Evolutionary conservation across 495 filamentous ascomycete genomes (phyloP).

Genomic region (Podospora fimiseda): DNA sequence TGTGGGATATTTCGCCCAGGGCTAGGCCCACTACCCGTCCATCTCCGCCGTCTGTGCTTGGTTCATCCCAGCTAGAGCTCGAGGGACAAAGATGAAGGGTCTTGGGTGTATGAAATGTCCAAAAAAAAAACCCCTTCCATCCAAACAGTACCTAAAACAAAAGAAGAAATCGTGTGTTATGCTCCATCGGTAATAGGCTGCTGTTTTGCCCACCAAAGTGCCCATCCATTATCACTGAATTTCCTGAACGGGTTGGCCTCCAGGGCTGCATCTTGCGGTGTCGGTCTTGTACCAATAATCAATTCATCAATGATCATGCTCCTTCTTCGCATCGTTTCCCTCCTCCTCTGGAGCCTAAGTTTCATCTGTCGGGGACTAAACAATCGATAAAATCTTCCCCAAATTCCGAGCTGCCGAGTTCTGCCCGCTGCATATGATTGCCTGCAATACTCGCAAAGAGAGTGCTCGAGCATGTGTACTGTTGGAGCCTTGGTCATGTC

Average conservation of each 20-base stretch:
- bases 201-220: neutral
- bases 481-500: neutral
- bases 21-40: neutral
- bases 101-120: too few species aligned
- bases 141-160: neutral
- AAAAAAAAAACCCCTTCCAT: neutral
- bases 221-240: neutral
- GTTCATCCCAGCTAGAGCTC: neutral
- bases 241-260: too few species aligned
- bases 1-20: neutral
- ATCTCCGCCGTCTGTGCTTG: neutral
- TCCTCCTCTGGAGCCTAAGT: too few species aligned
- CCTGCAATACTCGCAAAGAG: neutral
- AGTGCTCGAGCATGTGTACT: neutral
- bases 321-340: neutral
- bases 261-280: too few species aligned
- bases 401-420: neutral
- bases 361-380: neutral
- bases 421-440: neutral
- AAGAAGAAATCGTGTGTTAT: neutral
- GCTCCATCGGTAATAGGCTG: neutral
- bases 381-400: neutral
- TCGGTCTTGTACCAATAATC: too few species aligned
- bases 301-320: neutral
- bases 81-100: neutral